A percentile compares a stretch with the other conserved stretches of the same genome.
phyloP scores from a whole-genome alignment of 148 eudicot species.

The Rhododendron vialii region DNA sequence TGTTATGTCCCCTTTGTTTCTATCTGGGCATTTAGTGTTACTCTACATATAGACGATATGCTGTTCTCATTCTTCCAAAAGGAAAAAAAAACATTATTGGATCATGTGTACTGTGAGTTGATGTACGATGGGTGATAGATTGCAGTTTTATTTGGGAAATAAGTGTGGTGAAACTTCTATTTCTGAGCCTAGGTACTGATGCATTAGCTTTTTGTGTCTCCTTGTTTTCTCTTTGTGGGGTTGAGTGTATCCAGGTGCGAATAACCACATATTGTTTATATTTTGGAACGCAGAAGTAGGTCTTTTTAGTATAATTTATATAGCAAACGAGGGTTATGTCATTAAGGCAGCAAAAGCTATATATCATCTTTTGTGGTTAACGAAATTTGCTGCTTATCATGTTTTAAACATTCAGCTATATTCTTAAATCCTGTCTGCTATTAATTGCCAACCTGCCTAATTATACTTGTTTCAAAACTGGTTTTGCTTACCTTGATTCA shows the following conservation, averaged over 20 bases:
- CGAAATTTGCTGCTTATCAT: background rate
- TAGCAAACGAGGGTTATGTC: background rate
- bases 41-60: background rate
- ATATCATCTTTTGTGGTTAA: background rate
- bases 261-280: background rate
- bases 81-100: background rate
- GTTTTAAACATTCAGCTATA: background rate
- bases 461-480: background rate
- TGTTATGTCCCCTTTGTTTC: background rate
- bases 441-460: background rate
- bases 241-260: background rate
- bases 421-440: background rate
- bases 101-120: background rate
- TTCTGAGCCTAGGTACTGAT: background rate
- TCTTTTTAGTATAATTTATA: background rate
- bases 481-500: constrained; percentile 3
- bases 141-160: background rate
- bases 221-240: background rate
- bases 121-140: background rate
- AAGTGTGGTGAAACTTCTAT: background rate
- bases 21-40: background rate
- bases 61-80: background rate
- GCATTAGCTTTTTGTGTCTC: background rate
- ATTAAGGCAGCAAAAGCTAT: background rate
- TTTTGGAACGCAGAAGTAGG: background rate